Conservation (phyloP, 768 basidiomycete genomes). For the Pleurotus pulmonarius region DNA sequence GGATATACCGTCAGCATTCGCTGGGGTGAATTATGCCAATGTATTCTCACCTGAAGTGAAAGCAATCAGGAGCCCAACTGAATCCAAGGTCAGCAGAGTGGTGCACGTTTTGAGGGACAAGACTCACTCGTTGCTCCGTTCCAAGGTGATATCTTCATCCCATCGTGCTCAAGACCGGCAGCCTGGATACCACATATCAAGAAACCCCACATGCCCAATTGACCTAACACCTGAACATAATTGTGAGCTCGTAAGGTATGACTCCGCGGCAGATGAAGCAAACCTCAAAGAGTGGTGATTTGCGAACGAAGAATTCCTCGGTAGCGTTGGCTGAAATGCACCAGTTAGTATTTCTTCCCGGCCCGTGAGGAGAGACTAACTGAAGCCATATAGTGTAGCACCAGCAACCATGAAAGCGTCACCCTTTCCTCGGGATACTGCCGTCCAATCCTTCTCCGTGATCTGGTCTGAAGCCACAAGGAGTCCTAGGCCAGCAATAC, state of each 20-base stretch:
- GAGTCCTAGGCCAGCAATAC: constrained; percentile 71
- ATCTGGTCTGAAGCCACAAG: constrained; percentile 77
- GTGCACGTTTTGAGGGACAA: neutral
- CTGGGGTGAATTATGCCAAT: no score
- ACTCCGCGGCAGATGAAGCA: neutral
- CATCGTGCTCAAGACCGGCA: constrained; percentile 65
- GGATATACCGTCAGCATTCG: constrained; percentile 1
- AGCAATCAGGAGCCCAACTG: constrained; percentile 42
- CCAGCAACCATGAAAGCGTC: constrained; percentile 87
- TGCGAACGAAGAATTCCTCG: constrained; percentile 84
- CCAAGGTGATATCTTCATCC: constrained; percentile 68
- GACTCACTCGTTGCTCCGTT: constrained; percentile 62
- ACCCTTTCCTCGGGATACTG: constrained; percentile 66
- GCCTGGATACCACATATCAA: constrained; percentile 79
- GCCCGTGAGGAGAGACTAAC: constrained; percentile 37
- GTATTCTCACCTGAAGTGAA: constrained; percentile 28
- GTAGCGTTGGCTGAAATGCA: constrained; percentile 70
- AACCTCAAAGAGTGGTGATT: constrained; percentile 75
- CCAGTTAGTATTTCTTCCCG: no score
- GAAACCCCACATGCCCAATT: constrained; percentile 82
- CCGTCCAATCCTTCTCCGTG: constrained; percentile 71
- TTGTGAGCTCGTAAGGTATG: neutral
- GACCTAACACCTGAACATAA: constrained; percentile 63
- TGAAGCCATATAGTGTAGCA: constrained; percentile 83
- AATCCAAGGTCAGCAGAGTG: neutral